phyloP scores from a whole-genome alignment of 805 yeast species.

The Yarrowia hollandica region DNA sequence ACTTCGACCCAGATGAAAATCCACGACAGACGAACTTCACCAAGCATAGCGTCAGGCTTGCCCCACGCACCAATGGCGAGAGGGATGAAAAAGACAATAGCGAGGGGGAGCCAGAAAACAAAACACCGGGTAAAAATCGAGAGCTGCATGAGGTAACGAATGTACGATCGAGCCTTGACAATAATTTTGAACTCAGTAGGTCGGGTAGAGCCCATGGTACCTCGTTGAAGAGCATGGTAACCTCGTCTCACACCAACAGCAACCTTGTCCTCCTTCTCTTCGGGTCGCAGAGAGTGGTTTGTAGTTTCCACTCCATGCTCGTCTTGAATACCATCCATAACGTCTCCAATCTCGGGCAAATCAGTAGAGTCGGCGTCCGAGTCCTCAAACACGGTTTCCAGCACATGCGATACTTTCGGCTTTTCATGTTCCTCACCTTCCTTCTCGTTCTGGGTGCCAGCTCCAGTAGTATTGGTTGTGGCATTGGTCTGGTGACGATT shows the following conservation, averaged over 20 bases:
- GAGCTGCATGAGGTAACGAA: constrained; percentile 30
- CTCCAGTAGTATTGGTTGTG: neutral
- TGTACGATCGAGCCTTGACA: constrained; percentile 32
- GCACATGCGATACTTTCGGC: constrained; percentile 22
- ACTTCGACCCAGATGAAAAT: constrained; percentile 46
- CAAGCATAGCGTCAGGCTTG: constrained; percentile 38
- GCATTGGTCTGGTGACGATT: constrained; percentile 9
- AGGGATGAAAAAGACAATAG: constrained; percentile 43
- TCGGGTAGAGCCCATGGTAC: neutral
- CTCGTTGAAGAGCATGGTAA: constrained; percentile 28
- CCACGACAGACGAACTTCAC: constrained; percentile 43
- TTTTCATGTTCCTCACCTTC: constrained; percentile 5
- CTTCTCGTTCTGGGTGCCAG: neutral
- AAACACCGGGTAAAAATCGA: constrained; percentile 41
- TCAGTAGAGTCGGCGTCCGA: constrained; percentile 30
- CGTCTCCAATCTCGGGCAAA: constrained; percentile 30
- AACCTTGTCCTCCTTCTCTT: constrained; percentile 12
- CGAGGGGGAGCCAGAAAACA: constrained; percentile 44
- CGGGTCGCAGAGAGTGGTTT: constrained; percentile 14
- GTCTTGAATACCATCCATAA: constrained; percentile 21
- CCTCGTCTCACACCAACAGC: constrained; percentile 30
- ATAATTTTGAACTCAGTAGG: constrained; percentile 31
- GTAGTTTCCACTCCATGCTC: constrained; percentile 25
- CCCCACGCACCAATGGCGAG: constrained; percentile 45
- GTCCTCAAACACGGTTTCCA: constrained; percentile 31